Evolutionary conservation across 495 filamentous ascomycete species (phyloP).

Genomic region (Podospora pseudopauciseta): DNA sequence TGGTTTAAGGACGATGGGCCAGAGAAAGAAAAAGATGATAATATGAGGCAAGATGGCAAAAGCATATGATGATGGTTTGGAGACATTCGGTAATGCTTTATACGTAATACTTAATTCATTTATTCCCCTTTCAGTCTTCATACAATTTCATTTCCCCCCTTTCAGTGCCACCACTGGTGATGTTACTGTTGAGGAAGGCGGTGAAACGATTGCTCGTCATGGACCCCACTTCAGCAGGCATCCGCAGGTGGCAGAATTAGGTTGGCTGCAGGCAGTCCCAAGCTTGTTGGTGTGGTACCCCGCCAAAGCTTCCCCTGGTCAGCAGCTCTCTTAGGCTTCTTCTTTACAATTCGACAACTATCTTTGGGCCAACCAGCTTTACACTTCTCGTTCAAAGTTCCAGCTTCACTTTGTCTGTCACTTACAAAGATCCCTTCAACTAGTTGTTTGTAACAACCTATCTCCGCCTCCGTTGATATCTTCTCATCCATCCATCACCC

Average conservation of each 20-base stretch:
- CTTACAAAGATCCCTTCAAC: too few relatives aligned
- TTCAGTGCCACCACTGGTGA: neutral
- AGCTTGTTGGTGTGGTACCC: neutral
- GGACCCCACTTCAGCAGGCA: neutral
- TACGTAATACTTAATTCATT: neutral
- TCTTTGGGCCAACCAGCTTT: neutral
- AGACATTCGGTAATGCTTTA: neutral
- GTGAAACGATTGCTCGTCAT: constrained; percentile 6
- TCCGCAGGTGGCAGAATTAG: constrained; percentile 14
- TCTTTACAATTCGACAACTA: constrained; percentile 15
- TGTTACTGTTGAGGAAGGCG: constrained; percentile 4
- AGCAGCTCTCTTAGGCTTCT: neutral
- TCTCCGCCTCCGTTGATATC: too few relatives aligned
- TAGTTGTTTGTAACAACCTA: too few relatives aligned
- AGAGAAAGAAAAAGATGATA: neutral
- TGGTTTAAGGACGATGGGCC: constrained; percentile 26
- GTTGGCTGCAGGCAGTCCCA: neutral
- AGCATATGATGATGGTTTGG: neutral
- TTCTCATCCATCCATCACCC: too few relatives aligned
- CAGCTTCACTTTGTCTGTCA: neutral
- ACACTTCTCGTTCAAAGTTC: neutral
- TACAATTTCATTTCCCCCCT: neutral
- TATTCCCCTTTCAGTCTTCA: neutral
- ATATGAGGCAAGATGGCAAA: neutral
- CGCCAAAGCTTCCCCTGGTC: constrained; percentile 12